These are phyloP conservation scores for Xylariaceae sp. DNA, from an alignment of 2,329 filamentous ascomycete genomes.

Conservation along the genomic window DNA sequence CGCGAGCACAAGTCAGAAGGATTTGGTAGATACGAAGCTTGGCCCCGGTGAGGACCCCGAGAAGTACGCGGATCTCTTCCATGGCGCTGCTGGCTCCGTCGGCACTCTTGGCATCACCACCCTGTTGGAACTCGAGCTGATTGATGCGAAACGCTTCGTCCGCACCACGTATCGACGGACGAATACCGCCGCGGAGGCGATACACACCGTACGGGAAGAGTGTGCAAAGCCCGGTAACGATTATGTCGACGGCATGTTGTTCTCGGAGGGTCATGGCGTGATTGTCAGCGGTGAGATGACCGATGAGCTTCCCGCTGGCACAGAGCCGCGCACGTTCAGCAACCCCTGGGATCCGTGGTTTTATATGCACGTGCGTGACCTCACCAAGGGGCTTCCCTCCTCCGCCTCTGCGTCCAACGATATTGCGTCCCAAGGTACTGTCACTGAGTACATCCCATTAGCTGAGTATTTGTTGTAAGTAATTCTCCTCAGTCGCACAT, in stretches of 20 bases:
- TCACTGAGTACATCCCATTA: slow-evolving; percentile 56
- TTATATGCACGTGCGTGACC: slow-evolving; percentile 61
- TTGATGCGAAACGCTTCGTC: slow-evolving; percentile 56
- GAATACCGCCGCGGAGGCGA: slow-evolving; percentile 42
- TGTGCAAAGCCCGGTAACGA: slow-evolving; percentile 45
- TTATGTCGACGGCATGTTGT: slow-evolving; percentile 71
- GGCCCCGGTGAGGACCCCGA: slow-evolving; percentile 13
- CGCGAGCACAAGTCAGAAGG: background rate
- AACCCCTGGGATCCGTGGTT: slow-evolving; percentile 66
- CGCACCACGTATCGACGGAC: slow-evolving; percentile 56
- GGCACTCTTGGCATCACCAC: slow-evolving; percentile 65
- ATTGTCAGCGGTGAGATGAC: slow-evolving; percentile 59
- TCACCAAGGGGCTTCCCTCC: slow-evolving; percentile 32
- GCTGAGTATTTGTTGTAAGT: slow-evolving; percentile 61
- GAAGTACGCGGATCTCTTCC: slow-evolving; percentile 51
- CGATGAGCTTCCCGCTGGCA: slow-evolving; percentile 40
- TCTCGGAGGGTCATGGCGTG: slow-evolving; percentile 55
- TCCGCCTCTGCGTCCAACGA: slow-evolving; percentile 20
- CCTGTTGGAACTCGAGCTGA: slow-evolving; percentile 57
- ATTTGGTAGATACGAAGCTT: slow-evolving; percentile 9
- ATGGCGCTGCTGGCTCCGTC: slow-evolving; percentile 59
- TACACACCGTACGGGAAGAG: slow-evolving; percentile 45
- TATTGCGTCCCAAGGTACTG: slow-evolving; percentile 11
- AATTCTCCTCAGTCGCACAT: background rate
- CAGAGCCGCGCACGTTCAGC: slow-evolving; percentile 36